A percentile compares a stretch with the other conserved stretches of the same genome.
Evolutionary conservation across 1,139 yeast species (phyloP).

Genomic region (Diutina sp.): DNA sequence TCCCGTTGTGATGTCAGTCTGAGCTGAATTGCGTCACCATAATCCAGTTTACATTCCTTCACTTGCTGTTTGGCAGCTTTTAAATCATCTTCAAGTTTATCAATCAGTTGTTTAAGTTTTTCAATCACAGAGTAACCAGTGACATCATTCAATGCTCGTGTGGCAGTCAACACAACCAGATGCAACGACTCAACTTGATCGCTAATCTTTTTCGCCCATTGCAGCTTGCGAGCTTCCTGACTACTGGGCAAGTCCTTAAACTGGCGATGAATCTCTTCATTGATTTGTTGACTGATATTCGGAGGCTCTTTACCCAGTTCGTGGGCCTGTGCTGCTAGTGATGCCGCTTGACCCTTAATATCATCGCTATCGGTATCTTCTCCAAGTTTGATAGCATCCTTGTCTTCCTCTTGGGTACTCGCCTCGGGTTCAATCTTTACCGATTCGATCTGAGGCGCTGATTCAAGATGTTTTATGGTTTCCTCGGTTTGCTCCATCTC

Average conservation of each 20-base stretch:
- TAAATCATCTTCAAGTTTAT: constrained; percentile 34
- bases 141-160: constrained; percentile 71
- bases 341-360: neutral
- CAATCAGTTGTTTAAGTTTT: constrained; percentile 50
- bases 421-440: neutral
- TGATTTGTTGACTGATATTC: constrained; percentile 5
- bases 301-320: neutral
- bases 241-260: constrained; percentile 20
- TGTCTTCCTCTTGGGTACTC: neutral
- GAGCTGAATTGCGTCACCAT: constrained; percentile 49
- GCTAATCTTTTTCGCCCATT: constrained; percentile 25
- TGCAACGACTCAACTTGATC: constrained; percentile 51
- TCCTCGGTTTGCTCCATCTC: neutral
- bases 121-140: constrained; percentile 88
- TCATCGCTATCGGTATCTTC: constrained; percentile 1
- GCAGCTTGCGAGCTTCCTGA: constrained; percentile 11
- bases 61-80: constrained; percentile 36
- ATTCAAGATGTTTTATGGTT: neutral
- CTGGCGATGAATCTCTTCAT: constrained; percentile 12
- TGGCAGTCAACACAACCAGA: constrained; percentile 43
- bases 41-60: constrained; percentile 34
- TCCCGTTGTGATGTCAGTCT: constrained; percentile 72
- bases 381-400: neutral
- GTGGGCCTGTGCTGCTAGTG: neutral
- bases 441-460: neutral